Evolutionary conservation across 2,329 filamentous ascomycete species (phyloP).

Genomic region (Calonectria fujianensis): DNA sequence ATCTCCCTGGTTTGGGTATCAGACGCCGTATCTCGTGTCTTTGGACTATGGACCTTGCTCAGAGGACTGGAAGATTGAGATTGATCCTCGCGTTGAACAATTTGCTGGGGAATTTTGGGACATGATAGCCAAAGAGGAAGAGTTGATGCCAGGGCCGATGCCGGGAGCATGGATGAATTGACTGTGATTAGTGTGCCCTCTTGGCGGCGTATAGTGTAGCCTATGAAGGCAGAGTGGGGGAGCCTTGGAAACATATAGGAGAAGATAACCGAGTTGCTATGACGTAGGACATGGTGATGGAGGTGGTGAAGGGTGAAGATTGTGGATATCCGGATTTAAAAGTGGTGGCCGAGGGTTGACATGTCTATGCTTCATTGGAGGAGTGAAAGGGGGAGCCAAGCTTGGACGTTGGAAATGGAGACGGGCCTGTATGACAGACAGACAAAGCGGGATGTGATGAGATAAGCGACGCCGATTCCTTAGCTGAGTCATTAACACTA

Average conservation of each 20-base stretch:
- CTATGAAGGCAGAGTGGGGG: not conserved
- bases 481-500: conserved; percentile 2
- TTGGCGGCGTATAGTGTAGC: not conserved
- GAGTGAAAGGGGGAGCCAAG: not conserved
- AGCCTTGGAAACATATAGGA: not conserved
- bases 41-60: conserved; percentile 24
- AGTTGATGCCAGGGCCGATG: conserved; percentile 25
- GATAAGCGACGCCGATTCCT: conserved; percentile 2
- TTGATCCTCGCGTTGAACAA: conserved; percentile 24
- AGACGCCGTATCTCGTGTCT: not conserved
- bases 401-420: not conserved
- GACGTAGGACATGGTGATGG: not conserved
- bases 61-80: conserved; percentile 29
- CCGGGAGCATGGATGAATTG: conserved; percentile 34
- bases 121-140: not conserved
- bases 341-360: conserved; percentile 28
- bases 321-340: conserved; percentile 30
- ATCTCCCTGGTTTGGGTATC: not conserved
- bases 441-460: not conserved
- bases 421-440: not conserved
- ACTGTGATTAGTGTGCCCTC: not conserved
- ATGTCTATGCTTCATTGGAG: not conserved
- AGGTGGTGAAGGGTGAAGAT: not conserved
- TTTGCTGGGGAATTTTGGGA: conserved; percentile 29
- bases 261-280: not conserved